phyloP scores from a whole-genome alignment of 1,139 yeast species.

The Yamadazyma dushanensis region DNA sequence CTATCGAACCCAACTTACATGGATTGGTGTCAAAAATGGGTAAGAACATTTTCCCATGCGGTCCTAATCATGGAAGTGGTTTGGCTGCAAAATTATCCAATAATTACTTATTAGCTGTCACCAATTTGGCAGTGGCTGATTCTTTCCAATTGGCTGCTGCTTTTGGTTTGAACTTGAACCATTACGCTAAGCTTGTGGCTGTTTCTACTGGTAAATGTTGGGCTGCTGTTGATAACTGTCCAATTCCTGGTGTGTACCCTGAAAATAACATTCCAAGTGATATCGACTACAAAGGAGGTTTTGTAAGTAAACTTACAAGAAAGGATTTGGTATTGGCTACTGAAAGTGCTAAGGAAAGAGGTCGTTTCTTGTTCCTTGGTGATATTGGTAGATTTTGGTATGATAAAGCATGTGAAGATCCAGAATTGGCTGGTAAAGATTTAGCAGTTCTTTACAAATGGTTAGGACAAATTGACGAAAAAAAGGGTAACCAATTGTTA shows the following conservation, averaged over 20 bases:
- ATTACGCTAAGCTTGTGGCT: slow-evolving; percentile 53
- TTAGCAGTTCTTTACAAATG: slow-evolving; percentile 49
- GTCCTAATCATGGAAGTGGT: slow-evolving; percentile 52
- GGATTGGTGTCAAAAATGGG: slow-evolving; percentile 51
- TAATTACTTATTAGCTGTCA: slow-evolving; percentile 57
- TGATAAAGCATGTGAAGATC: slow-evolving; percentile 45
- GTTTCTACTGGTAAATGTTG: slow-evolving; percentile 62
- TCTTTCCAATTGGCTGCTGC: slow-evolving; percentile 59
- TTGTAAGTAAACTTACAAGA: slow-evolving; percentile 53
- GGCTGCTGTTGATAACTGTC: slow-evolving; percentile 63
- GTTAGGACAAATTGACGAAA: slow-evolving; percentile 34
- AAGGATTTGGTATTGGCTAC: slow-evolving; percentile 60
- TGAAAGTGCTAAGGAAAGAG: slow-evolving; percentile 40
- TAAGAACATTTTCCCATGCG: slow-evolving; percentile 53
- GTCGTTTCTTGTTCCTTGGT: slow-evolving; percentile 42
- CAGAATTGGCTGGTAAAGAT: slow-evolving; percentile 43
- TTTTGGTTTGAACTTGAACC: slow-evolving; percentile 49
- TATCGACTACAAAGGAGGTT: slow-evolving; percentile 52
- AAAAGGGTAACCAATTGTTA: slow-evolving; percentile 17
- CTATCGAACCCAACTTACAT: slow-evolving; percentile 27
- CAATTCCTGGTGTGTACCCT: slow-evolving; percentile 54
- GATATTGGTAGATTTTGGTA: slow-evolving; percentile 45
- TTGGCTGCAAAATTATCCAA: slow-evolving; percentile 61
- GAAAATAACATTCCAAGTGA: slow-evolving; percentile 46
- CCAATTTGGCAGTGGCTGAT: slow-evolving; percentile 61